A percentile compares a stretch with the other conserved stretches of the same genome.
These are phyloP conservation scores for Pigoraptor vietnamica DNA, from an alignment of 78 protist species.

Conservation along the genomic window DNA sequence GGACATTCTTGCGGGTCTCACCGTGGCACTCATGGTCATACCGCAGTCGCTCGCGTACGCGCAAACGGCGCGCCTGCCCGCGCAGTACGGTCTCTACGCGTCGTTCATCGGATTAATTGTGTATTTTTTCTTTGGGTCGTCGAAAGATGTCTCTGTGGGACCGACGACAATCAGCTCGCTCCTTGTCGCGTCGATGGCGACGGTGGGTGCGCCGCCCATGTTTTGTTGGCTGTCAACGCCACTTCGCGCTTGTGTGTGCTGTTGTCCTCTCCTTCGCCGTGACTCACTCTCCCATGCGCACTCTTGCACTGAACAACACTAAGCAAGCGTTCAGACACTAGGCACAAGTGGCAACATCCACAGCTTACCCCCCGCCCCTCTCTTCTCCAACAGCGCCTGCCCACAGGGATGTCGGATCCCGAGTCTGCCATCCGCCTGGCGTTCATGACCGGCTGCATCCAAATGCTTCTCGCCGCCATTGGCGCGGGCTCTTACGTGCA, in stretches of 20 bases:
- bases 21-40: constrained; percentile 26
- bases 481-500: not conserved
- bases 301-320: no score
- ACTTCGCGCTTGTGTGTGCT: no score
- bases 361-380: no score
- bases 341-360: no score
- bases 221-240: no score
- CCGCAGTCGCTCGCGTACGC: constrained; percentile 46
- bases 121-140: not conserved
- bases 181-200: not conserved
- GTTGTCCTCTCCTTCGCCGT: no score
- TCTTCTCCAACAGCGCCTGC: no score
- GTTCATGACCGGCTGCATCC: not conserved
- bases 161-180: constrained; percentile 2
- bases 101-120: not conserved
- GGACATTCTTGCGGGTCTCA: constrained; percentile 19
- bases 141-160: not conserved
- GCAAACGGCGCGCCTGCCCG: not conserved
- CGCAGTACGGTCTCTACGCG: not conserved
- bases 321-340: no score
- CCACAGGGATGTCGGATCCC: no score
- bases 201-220: no score
- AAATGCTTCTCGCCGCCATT: not conserved
- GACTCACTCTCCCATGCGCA: no score
- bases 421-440: not conserved